phyloP scores from a whole-genome alignment of 208 protist species.

The Leishmania guyanensis region DNA sequence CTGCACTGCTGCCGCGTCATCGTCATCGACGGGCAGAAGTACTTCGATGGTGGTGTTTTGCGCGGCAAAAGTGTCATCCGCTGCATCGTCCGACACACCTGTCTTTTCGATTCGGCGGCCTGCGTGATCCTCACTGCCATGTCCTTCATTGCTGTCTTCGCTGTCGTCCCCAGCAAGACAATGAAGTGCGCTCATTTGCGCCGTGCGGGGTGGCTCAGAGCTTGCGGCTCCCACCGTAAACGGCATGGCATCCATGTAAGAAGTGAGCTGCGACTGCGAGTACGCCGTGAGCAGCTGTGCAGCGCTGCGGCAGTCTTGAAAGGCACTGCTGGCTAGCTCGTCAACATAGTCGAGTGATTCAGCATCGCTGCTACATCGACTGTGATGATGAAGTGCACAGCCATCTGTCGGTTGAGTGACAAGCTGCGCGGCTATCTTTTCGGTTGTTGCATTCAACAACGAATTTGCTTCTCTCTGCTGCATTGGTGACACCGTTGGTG shows the following conservation, averaged over 20 bases:
- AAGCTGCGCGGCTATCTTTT: neutral
- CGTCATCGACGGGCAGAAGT: neutral
- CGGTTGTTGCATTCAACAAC: conserved; percentile 2
- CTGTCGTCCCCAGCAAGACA: neutral
- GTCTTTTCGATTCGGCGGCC: neutral
- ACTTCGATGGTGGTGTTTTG: conserved; percentile 3
- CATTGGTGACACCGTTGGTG: neutral
- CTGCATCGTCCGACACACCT: neutral
- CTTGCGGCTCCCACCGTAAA: neutral
- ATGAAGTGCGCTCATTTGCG: neutral
- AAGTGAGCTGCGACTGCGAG: neutral
- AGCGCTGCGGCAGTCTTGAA: conserved; percentile 35
- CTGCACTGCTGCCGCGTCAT: too few relatives aligned
- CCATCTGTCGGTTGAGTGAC: too few relatives aligned
- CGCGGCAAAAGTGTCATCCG: neutral
- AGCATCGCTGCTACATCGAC: conserved; percentile 7
- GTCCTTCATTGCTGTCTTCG: neutral
- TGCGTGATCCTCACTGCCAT: neutral
- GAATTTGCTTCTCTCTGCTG: neutral
- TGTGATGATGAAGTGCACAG: neutral
- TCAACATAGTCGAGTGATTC: conserved; percentile 31
- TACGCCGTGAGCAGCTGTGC: neutral
- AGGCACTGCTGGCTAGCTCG: conserved; percentile 30
- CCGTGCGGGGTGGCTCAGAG: neutral
- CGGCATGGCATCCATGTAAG: neutral